Evolutionary conservation across 2,329 filamentous ascomycete genomes (phyloP).

Genomic region (Microcyclosporella mali): DNA sequence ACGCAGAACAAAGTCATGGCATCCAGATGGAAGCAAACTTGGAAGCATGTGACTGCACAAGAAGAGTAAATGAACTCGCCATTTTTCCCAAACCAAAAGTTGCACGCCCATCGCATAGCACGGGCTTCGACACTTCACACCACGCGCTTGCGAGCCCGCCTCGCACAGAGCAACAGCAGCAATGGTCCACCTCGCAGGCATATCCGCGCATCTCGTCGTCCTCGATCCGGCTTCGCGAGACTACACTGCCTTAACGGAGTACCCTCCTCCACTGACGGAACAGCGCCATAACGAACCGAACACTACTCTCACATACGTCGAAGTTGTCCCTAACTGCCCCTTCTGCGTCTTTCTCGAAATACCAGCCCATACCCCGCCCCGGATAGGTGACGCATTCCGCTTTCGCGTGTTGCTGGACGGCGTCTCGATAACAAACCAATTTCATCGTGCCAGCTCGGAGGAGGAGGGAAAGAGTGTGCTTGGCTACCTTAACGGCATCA

Average conservation of each 20-base stretch:
- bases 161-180: too few species aligned
- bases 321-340: not conserved
- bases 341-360: conserved; percentile 2
- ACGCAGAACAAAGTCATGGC: too few species aligned
- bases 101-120: too few species aligned
- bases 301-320: conserved; percentile 1
- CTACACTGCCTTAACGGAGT: not conserved
- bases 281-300: not conserved
- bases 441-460: not conserved
- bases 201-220: not conserved
- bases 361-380: not conserved
- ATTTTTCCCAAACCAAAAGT: too few species aligned
- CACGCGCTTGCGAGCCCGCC: too few species aligned
- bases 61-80: too few species aligned
- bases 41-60: too few species aligned
- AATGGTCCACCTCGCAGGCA: not conserved
- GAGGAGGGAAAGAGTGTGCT: not conserved
- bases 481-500: not conserved
- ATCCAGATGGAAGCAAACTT: too few species aligned
- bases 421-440: not conserved
- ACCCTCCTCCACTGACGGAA: not conserved
- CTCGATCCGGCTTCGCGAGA: not conserved
- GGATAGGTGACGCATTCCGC: not conserved
- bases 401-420: conserved; percentile 2
- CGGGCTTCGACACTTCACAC: too few species aligned